A percentile compares a stretch with the other conserved stretches of the same genome.
Conservation (phyloP, 2,329 filamentous ascomycete genomes). For the Zopfia rhizophila region DNA sequence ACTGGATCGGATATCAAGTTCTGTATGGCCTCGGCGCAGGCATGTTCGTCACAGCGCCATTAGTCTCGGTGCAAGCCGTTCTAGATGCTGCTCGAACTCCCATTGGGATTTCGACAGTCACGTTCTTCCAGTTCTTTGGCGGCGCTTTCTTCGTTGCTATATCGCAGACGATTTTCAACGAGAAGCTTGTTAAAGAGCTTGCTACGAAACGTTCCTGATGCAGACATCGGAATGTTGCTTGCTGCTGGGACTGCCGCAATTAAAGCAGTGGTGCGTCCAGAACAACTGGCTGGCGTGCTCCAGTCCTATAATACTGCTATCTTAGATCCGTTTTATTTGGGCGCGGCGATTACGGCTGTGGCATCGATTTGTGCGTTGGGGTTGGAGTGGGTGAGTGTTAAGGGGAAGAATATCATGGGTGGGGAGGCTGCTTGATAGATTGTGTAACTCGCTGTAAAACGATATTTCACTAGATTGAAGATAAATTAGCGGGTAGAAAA, state of each 20-base stretch:
- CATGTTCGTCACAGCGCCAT: constrained; percentile 51
- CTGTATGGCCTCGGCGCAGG: constrained; percentile 50
- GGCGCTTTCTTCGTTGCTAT: constrained; percentile 72
- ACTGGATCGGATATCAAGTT: constrained; percentile 45
- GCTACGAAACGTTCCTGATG: constrained; percentile 45
- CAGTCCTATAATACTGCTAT: constrained; percentile 70
- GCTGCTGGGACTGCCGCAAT: constrained; percentile 66
- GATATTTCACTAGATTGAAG: no score
- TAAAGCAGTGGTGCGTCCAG: constrained; percentile 58
- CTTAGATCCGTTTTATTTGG: constrained; percentile 65
- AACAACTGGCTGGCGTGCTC: constrained; percentile 63
- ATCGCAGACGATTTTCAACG: constrained; percentile 73
- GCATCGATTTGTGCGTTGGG: constrained; percentile 60
- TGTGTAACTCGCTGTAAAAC: no score
- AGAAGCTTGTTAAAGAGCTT: constrained; percentile 67
- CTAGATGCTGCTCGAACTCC: constrained; percentile 49
- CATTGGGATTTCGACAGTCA: constrained; percentile 51
- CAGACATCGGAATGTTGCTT: constrained; percentile 52
- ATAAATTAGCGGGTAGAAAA: no score
- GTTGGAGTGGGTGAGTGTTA: constrained; percentile 71
- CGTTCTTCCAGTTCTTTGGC: constrained; percentile 71
- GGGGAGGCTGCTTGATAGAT: no score
- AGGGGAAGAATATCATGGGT: constrained; percentile 27
- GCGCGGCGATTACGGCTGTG: constrained; percentile 47
- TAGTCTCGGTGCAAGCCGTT: constrained; percentile 54